Evolutionary conservation across 768 basidiomycete species (phyloP).

Genomic region (Postia placenta): DNA sequence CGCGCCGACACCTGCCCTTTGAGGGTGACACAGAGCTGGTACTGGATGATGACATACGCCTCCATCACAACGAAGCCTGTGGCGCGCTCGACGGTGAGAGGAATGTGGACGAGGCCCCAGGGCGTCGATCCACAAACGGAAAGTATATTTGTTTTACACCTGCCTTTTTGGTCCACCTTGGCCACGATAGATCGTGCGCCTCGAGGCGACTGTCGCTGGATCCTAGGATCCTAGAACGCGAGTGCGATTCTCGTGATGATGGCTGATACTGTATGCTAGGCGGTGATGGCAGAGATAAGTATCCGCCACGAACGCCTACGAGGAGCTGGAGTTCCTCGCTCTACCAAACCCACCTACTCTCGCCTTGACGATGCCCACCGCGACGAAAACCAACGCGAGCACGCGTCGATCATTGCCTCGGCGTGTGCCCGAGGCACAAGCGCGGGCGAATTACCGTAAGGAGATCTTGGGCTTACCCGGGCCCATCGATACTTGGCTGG

Average conservation of each 20-base stretch:
- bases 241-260: background rate
- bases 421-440: constrained; percentile 1
- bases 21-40: background rate
- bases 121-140: background rate
- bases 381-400: background rate
- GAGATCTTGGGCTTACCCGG: constrained; percentile 5
- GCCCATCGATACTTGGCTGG: constrained; percentile 9
- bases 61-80: background rate
- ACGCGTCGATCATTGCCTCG: background rate
- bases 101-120: background rate
- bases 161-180: too few relatives aligned
- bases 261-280: background rate
- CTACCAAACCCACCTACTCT: background rate
- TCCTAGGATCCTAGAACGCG: too few relatives aligned
- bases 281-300: background rate
- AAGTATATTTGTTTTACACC: background rate
- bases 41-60: background rate
- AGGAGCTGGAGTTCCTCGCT: background rate
- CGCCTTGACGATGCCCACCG: background rate
- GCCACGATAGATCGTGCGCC: background rate
- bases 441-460: constrained; percentile 2
- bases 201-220: background rate
- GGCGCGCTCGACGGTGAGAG: background rate
- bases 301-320: background rate
- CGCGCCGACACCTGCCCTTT: constrained; percentile 1